Evolutionary conservation across 768 basidiomycete genomes (phyloP), one percentile per base, ranked within the genome.

Genomic region (Auricularia sp.): DNA sequence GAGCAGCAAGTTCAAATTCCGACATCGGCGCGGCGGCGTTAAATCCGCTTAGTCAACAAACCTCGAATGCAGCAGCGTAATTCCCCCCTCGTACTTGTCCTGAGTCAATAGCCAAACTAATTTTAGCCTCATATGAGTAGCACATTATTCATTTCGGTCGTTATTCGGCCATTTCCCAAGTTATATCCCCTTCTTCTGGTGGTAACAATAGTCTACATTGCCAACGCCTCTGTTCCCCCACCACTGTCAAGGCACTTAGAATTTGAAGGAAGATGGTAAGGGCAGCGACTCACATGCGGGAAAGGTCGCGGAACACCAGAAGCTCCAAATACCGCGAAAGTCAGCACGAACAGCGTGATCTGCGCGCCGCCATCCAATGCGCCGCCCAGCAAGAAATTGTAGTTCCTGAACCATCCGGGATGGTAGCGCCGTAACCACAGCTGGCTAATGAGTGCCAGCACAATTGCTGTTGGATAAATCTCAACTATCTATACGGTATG

Each of bases 301-400:
- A 85, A 85, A 3, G 80, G 81, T 62, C 76, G 74, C 60, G 74
- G 69, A 11, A 70, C 69, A 10, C 84, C 84, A 0, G 81, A 80
- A 14, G 83, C 84, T 18, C 86, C 86, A 67, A 83, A 85, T 29
- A 86, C 84, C 2, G 84, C 84, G 71, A 87, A 87, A 0, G 84
- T 84, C 3, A 85, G 75, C 44, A 87, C 76, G 69, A 86, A 84
- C 36, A 84, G 78, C 82, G 86, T 85, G 61, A 85, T 78, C 70
- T 87, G 85, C 16, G 83, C 81, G 8, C 86, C 85, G 34, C 85
- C 85, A 68, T 86, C 85, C 42, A 86, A 74, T 6, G 83, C 87
- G 51, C 85, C 88, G 35, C 84, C 85, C 3, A 88, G 72, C 44
- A 87, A 81, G 69, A 86, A 87, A 70, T 87, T 87, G 71, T 86